Base-by-base conservation (phyloP, 2,329 filamentous ascomycete genomes). In the Aureobasidium musti region DNA sequence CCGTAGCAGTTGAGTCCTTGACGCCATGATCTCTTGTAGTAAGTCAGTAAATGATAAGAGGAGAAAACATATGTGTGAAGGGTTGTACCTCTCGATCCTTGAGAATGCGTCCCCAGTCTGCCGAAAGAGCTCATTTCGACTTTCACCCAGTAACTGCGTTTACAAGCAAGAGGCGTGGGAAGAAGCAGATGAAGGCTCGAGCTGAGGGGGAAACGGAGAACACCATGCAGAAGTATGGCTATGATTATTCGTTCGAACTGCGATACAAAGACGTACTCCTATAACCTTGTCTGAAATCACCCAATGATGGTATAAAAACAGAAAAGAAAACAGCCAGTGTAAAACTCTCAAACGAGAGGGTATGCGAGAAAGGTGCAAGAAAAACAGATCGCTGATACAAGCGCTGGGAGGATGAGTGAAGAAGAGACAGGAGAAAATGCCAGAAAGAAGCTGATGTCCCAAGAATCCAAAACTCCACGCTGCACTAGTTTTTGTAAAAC, bases 381-480 rank as follows among this genome's bases (percentile, higher is more conserved):
- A 33, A 52, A 52, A 52, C 26, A 41, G 14, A 56, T 56, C 33
- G 53, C 53, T 41, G 21, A 41, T 5, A 41, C 21, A 41, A 56
- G 53, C 53, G 53, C 53, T 56, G 13, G 21, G 53, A 14, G 21
- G 53, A 56, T 41, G 53, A 26, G 53, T 56, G 35, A 56, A 54
- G 50, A 35, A 37, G 28, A 23, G 13, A 28, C 21, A 56, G 26
- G 30, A 33, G n/a, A 39, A 56, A 0, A 41, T 56, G 53, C 33
- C 35, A 26, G 28, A 26, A 39, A 23, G 11, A 28, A 33, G 19
- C 17, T 17, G 4, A 52, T 30, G 26, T 7, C 49, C 53, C 39
- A 28, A 56, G n/a, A 28, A 39, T 10, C 50, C 50, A 41, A 23
- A 56, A 56, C 53, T 56, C 53, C 53, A 56, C 53, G 53, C 53